A percentile compares a stretch with the other conserved stretches of the same genome.
Conservation (phyloP, 2,329 filamentous ascomycete genomes). For the Xylaria digitata region DNA sequence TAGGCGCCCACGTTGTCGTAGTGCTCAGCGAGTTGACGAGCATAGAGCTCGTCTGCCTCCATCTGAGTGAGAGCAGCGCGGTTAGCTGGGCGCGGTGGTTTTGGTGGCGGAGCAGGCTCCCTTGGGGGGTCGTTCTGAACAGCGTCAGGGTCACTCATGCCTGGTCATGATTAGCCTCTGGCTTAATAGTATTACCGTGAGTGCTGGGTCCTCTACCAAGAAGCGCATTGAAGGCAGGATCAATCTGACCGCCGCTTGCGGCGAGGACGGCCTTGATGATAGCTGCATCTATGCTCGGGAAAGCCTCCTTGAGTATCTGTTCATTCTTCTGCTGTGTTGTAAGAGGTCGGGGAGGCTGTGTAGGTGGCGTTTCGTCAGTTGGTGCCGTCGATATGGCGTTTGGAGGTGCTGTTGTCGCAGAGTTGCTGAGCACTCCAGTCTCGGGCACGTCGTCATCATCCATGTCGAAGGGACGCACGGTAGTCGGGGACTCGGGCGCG, state of each 20-base stretch:
- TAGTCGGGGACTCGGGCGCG: constrained; percentile 73
- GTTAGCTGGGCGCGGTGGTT: constrained; percentile 80
- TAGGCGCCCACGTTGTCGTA: constrained; percentile 75
- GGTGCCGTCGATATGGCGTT: constrained; percentile 51
- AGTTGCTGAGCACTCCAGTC: constrained; percentile 61
- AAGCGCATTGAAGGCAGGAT: constrained; percentile 94
- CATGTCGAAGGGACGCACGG: constrained; percentile 72
- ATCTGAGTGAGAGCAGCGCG: constrained; percentile 78
- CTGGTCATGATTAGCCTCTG: constrained; percentile 54
- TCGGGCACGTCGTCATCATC: constrained; percentile 78
- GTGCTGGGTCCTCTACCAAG: constrained; percentile 68
- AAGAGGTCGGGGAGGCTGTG: constrained; percentile 86
- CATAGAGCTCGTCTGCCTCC: constrained; percentile 90
- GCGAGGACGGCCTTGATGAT: constrained; percentile 89
- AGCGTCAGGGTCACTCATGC: constrained; percentile 84
- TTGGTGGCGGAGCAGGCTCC: constrained; percentile 73
- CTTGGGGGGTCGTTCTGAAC: constrained; percentile 64
- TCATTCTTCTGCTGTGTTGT: constrained; percentile 87
- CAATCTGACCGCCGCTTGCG: constrained; percentile 87
- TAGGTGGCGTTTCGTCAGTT: constrained; percentile 61
- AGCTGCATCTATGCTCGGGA: constrained; percentile 81
- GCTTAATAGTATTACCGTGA: background rate
- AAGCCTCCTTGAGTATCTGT: constrained; percentile 90
- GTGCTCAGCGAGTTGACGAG: constrained; percentile 91
- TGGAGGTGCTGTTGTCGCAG: constrained; percentile 47